These are phyloP conservation scores for Bryoglossum gracile DNA, from an alignment of 495 filamentous ascomycete genomes.

Conservation along the genomic window DNA sequence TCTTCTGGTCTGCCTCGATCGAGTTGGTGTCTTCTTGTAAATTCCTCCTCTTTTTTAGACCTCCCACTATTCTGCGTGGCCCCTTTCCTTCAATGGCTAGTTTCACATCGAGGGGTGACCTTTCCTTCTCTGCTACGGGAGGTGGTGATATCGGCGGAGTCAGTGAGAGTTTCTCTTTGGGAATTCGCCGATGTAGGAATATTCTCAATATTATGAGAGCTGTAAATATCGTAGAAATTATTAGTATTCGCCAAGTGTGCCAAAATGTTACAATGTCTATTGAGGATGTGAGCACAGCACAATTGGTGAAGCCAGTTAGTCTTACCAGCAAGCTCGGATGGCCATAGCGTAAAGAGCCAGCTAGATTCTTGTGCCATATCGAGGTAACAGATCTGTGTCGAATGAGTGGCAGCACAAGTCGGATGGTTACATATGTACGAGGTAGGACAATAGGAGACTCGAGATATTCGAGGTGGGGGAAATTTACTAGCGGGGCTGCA, in stretches of 20 bases:
- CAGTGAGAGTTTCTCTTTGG: slow-evolving; percentile 16
- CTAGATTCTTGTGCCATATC: slow-evolving; percentile 10
- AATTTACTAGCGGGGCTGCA: too few species aligned
- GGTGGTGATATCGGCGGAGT: slow-evolving; percentile 26
- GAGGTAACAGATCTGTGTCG: too few species aligned
- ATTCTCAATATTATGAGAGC: slow-evolving; percentile 32
- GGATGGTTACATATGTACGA: too few species aligned
- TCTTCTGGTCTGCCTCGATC: slow-evolving; percentile 33
- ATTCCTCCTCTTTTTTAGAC: slow-evolving; percentile 27
- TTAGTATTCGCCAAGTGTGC: slow-evolving; percentile 45
- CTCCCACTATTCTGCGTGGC: slow-evolving; percentile 45
- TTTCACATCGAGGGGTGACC: slow-evolving; percentile 11
- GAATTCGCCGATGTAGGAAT: slow-evolving; percentile 32
- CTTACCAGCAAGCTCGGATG: slow-evolving; percentile 17
- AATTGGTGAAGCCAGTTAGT: neutral
- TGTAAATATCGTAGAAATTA: slow-evolving; percentile 38
- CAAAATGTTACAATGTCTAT: slow-evolving; percentile 45
- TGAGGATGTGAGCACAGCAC: neutral
- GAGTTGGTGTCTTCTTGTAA: slow-evolving; percentile 21
- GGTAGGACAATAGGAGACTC: too few species aligned
- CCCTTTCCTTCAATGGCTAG: slow-evolving; percentile 21
- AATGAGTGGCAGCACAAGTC: too few species aligned
- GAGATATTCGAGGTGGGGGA: too few species aligned
- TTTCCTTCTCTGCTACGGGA: slow-evolving; percentile 15
- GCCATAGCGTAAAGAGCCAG: slow-evolving; percentile 2